Evolutionary conservation across 2,329 filamentous ascomycete species (phyloP), one percentile per base, ranked within the genome.

Genomic region (Hypoxylon sp.): DNA sequence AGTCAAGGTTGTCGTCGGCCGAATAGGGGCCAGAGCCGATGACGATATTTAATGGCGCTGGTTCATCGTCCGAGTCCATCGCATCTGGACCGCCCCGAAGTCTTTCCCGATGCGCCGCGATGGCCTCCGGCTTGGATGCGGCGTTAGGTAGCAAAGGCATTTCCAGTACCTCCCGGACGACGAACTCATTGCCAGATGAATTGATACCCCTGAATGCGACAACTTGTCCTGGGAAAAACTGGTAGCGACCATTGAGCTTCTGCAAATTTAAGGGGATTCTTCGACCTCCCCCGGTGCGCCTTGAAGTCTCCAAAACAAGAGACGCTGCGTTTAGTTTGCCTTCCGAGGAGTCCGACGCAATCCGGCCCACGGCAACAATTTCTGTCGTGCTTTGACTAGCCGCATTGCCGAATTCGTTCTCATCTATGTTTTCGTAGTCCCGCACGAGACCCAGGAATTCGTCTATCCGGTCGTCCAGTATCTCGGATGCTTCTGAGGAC

Each of bases 151-250:
- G 84, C 2, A 93, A 82, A 1, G 96, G 96, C 2, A 93, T 80
- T 0, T 90, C 82, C 5, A 98, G 83, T 2, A 96, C 80, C 74
- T 97, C 89, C 32, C 87, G 89, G 30, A 96, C 93, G 0, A 89
- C 86, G 72, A 98, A 97, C 72, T 92, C 90, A 37, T 89, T 86
- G 0, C 95, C 95, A 0, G 93, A 93, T 19, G 93, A 89, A 76
- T 99, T 99, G 72, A 89, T 93, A 6, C 96, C 96, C 66, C 87
- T 87, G 27, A 98, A 80, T 5, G 95, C 96, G 29, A 97, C 93
- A 55, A 98, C 93, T 76, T 98, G 94, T 5, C 96, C 96, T 0
- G 95, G 96, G 76, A 98, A 98, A 81, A 98, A 93, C 75, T 93
- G 91, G 79, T 91, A 96, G 1, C 69, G 54, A 80, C 86, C 69